Base-by-base conservation (phyloP, 192 early-diverging fungal species). In the Diversispora eburnea region DNA sequence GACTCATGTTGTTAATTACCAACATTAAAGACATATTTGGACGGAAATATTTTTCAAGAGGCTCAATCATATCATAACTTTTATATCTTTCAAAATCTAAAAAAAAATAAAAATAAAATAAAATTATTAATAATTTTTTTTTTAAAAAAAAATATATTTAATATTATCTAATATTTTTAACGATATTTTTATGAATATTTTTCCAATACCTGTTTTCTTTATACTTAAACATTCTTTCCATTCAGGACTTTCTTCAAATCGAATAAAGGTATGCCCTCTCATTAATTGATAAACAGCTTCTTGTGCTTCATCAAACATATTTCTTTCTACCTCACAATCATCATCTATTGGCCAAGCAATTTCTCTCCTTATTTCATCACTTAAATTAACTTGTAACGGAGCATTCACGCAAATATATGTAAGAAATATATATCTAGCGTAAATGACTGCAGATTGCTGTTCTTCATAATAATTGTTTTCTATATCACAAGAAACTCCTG, bases 291-390 rank as follows among this genome's bases (percentile, higher is more conserved):
- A 92, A 4, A 91, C 84, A 55, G 91, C 86, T 62, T 91, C 88
- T 78, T 94, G 88, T 0, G 89, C 89, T 59, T 90, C 91, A 80
- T 96, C 93, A 81, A 91, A 96, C 61, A 94, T 83, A 71, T 84
- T 86, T 20, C 85, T 83, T 48, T 88, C 89, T 67, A 85, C 62
- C 8, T 72, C 75, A 75, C 79, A 84, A 8, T 83, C 79, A 19
- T 85, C 83, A 74, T 84, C 71, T 54, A 89, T 81, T 17, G 90
- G 89, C 87, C 90, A 91, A 13, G 84, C 84, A 43, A 95, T 87
- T n/a, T 89, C 90, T 7, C 86, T 84, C 33, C 88, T 81, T 41
- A 91, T 83, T 69, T 92, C 91, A 9, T 84, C 75, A 51, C 90
- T 85, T 41, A 92, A 78, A 64, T 92, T 95, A 46, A 95, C 82